Evolutionary conservation across 2,329 filamentous ascomycete species (phyloP), one percentile per base, ranked within the genome.

Genomic region (Lomentospora prolificans): DNA sequence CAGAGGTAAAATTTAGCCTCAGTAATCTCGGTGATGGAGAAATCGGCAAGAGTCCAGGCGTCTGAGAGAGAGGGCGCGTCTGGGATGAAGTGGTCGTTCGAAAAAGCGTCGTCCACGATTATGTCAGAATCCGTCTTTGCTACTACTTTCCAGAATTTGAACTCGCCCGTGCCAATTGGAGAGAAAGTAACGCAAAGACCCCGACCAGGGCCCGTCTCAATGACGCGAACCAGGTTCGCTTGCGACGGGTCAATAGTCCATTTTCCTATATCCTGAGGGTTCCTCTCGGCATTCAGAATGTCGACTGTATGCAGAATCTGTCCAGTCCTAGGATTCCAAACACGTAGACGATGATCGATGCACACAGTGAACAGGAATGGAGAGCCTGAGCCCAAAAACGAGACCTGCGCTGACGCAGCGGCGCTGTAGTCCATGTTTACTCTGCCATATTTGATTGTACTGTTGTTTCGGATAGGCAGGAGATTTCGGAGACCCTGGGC

Each of bases 71-170:
- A 87, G 60, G 82, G 85, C 65, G 77, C 84, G 58, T 81, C 81
- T 1, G 90, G 87, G 10, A 64, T 64, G 51, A 66, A 64, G 39
- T 78, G 74, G 6, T 73, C 65, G 9, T 79, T 75, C 0, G 87
- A 80, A 61, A 88, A 90, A 22, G 89, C 72, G 62, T 95, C 89
- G 59, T 83, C 79, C 12, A 95, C 75, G 7, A 84, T 76, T 19
- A 90, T 67, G 2, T 73, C 75, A 63, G 86, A 77, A 62, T 79
- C 79, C 55, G 85, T 81, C 61, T 84, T 81, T 17, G 87, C 80
- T 55, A 81, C 81, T n/a, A 83, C 70, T 60, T 74, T 78, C 89
- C 91, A 99, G 66, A 99, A 91, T 68, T 96, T 97, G 77, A 99
- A 97, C 66, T 92, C 86, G 33, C 94, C 88, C 41, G 85, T 81